Base-by-base conservation (phyloP, 2,329 filamentous ascomycete genomes). In the Mycosphaerella sp. region DNA sequence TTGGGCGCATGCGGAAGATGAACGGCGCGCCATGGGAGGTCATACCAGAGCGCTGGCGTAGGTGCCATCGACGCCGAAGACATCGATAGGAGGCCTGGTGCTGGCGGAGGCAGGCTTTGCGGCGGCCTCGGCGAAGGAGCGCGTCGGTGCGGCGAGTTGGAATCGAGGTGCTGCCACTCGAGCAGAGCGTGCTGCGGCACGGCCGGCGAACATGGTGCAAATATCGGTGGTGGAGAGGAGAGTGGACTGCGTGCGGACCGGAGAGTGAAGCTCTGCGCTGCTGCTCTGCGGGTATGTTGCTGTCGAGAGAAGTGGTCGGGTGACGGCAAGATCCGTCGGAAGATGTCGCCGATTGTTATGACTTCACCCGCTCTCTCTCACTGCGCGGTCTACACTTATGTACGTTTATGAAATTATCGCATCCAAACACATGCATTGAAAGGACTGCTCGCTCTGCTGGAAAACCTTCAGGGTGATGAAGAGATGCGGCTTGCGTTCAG, bases 11-110 rank as follows among this genome's bases (percentile, higher is more conserved):
- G 53, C 38, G 40, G 17, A 3, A 26, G 14, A 40, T 14, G 14
- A 14, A 40, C 21, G 6, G 12, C 31, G n/a, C 9, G 44, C 38
- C n/a, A 26, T 36, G 21, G 23, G 48, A 38, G 41, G 39, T 29
- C 48, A 43, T 51, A 51, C 48, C 34, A 38, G 34, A 8, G 34
- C 34, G 34, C 46, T 48, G 38, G 93, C 93, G 79, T 98, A 98
- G 73, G 92, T 97, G 76, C 93, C 93, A 76, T 97, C 93, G 71
- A 98, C 79, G 67, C 93, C 93, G 77, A 89, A 98, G 70, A 98
- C 83, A 68, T 91, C 82, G 72, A 96, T 80, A 65, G 93, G 93
- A 68, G 92, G 84, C 80, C 88, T 91, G 73, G 83, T 83, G 72
- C 83, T 77, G 69, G 83, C 77, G 69, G 79, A 73, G 69, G 81